Base-by-base conservation (phyloP, 495 filamentous ascomycete genomes). In the Neurospora sp. region DNA sequence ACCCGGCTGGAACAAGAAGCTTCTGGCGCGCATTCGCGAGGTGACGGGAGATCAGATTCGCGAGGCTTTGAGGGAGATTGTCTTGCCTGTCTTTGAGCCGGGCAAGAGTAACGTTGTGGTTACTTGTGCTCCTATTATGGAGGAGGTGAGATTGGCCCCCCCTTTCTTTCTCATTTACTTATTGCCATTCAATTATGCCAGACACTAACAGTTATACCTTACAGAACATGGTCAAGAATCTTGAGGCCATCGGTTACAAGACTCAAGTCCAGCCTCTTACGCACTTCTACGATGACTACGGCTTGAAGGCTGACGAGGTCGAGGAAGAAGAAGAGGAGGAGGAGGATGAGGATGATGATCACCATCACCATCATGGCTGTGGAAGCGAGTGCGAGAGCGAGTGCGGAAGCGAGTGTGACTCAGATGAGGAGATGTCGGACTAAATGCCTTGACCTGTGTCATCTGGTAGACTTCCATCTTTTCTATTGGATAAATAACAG, bases 221-320 rank as follows among this genome's bases (percentile, higher is more conserved):
- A 16, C 75, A 96, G 93, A 85, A 85, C 44, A 87, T 97, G 69
- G 86, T 89, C 77, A 88, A 90, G 76, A 89, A 89, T 27, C 92
- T 98, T 73, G 83, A 89, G 70, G 84, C 85, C 10, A 90, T 88
- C 54, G 92, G 94, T 0, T 98, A 97, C 86, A 90, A 89, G 74
- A 91, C 92, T 0, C 85, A 91, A 72, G 85, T 94, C 37, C 90
- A 92, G 77, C 78, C 88, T n/a, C 84, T 98, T 66, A 89, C 90
- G 71, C 88, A 90, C 72, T 98, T 97, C 80, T 89, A 96, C 79
- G 93, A 97, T 77, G 93, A 94, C 80, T 99, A 99, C 81, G 96
- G 95, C 6, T 81, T 98, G 38, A 88, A 92, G 81, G 86, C 82
- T 11, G 90, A 86, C n/a, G 89, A 89, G 4, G 91, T 88, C 2